Percentiles rank a stretch among this genome's conserved stretches.
phyloP scores from a whole-genome alignment of 192 early-diverging fungal genomes.

The Fimicolochytrium jonesii region DNA sequence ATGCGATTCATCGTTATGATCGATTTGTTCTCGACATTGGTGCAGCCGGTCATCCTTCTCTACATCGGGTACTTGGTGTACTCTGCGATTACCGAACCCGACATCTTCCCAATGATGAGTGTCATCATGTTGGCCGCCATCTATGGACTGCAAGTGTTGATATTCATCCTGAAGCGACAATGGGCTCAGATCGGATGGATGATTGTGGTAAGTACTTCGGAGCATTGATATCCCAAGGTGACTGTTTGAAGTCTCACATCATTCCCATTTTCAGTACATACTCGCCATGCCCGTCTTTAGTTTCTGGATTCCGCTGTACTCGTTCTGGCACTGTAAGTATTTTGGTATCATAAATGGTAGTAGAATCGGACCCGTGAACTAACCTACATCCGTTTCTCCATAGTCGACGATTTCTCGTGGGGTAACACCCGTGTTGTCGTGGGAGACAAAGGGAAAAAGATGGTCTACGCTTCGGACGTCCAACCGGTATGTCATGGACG shows the following conservation, averaged over 20 bases:
- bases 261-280: slow-evolving; percentile 63
- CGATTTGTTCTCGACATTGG: slow-evolving; percentile 88
- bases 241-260: too few relatives aligned
- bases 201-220: slow-evolving; percentile 59
- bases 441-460: slow-evolving; percentile 71
- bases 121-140: slow-evolving; percentile 83
- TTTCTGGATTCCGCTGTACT: slow-evolving; percentile 66
- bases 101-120: slow-evolving; percentile 76
- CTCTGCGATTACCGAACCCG: slow-evolving; percentile 27
- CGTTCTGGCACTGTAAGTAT: slow-evolving; percentile 99
- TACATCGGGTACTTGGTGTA: slow-evolving; percentile 79
- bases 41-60: slow-evolving; percentile 86
- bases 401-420: too few relatives aligned
- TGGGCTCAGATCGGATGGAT: slow-evolving; percentile 89
- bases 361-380: too few relatives aligned
- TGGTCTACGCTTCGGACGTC: slow-evolving; percentile 49
- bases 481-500: slow-evolving; percentile 58
- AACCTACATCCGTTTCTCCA: too few relatives aligned
- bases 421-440: slow-evolving; percentile 89
- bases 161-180: slow-evolving; percentile 87
- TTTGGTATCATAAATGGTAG: too few relatives aligned
- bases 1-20: slow-evolving; percentile 99
- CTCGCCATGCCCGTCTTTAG: slow-evolving; percentile 91
- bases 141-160: slow-evolving; percentile 87
- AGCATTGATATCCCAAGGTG: not conserved